Percentiles rank a stretch among this genome's conserved stretches.
phyloP scores from a whole-genome alignment of 495 filamentous ascomycete genomes.

The Podospora anserina region DNA sequence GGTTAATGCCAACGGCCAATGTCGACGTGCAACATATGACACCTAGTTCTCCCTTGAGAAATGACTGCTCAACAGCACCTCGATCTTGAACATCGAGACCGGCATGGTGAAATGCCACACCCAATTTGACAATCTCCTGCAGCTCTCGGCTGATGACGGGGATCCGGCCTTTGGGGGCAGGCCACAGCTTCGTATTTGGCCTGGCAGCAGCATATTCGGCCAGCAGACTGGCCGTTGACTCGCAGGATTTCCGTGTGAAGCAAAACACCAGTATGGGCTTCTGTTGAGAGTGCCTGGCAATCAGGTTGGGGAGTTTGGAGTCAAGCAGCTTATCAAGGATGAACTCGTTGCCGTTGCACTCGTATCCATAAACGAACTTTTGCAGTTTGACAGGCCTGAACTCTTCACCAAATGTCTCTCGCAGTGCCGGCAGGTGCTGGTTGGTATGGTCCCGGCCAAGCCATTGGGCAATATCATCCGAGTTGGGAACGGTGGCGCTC shows the following conservation, averaged over 20 bases:
- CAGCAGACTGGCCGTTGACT: conserved; percentile 70
- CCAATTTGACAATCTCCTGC: conserved; percentile 58
- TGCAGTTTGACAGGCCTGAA: conserved; percentile 85
- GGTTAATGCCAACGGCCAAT: conserved; percentile 86
- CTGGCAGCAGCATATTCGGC: conserved; percentile 62
- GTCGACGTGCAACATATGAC: conserved; percentile 97
- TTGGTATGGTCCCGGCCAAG: conserved; percentile 72
- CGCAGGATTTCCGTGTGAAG: conserved; percentile 74
- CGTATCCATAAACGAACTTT: conserved; percentile 78
- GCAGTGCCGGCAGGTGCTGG: conserved; percentile 63
- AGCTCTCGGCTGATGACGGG: conserved; percentile 60
- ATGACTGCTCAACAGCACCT: conserved; percentile 65
- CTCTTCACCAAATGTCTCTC: conserved; percentile 85
- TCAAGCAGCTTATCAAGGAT: conserved; percentile 78
- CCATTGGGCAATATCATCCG: conserved; percentile 85
- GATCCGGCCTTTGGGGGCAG: conserved; percentile 54
- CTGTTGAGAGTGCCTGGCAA: conserved; percentile 67
- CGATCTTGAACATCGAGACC: conserved; percentile 74
- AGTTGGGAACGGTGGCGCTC: conserved; percentile 93
- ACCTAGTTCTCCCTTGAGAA: conserved; percentile 69
- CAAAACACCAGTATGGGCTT: conserved; percentile 96
- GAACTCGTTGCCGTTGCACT: conserved; percentile 70
- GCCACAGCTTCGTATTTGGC: conserved; percentile 63
- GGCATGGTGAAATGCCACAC: conserved; percentile 93
- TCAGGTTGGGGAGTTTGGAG: conserved; percentile 69